Percentiles rank a stretch among this genome's conserved stretches.
Evolutionary conservation across 306 rosid genomes (phyloP).

Genomic region (Luffa aegyptiaca): DNA sequence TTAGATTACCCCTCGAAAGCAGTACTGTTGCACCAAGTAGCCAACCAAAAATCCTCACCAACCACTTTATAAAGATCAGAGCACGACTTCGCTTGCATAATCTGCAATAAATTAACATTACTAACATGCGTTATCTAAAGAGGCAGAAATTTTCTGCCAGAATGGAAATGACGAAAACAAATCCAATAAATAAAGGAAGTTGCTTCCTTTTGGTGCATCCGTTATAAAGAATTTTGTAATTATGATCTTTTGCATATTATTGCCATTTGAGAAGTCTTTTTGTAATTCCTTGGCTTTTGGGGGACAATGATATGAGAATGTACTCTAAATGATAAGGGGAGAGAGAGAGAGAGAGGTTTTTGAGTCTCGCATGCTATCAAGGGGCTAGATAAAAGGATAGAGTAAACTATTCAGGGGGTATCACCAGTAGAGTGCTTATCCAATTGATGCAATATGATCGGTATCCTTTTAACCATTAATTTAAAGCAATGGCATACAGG

Average conservation of each 20-base stretch:
- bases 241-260: not conserved
- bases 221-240: not conserved
- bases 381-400: not conserved
- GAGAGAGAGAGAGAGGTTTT: not conserved
- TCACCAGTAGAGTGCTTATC: not conserved
- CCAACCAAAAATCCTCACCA: constrained; percentile 92
- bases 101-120: constrained; percentile 33
- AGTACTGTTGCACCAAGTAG: constrained; percentile 90
- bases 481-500: not conserved
- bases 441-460: not conserved
- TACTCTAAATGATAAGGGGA: not conserved
- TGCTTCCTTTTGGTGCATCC: not conserved
- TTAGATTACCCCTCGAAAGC: constrained; percentile 67
- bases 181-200: not conserved
- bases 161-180: not conserved
- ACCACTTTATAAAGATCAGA: constrained; percentile 65
- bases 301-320: not conserved
- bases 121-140: not conserved
- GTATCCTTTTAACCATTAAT: not conserved
- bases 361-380: not conserved
- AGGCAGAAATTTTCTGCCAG: not conserved
- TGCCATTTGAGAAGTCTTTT: not conserved
- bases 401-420: not conserved
- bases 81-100: constrained; percentile 72
- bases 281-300: not conserved